Percentiles rank a stretch among this genome's conserved stretches.
These are phyloP conservation scores for Drechslerella coelobrocha DNA, from an alignment of 2,329 filamentous ascomycete species.

Conservation along the genomic window DNA sequence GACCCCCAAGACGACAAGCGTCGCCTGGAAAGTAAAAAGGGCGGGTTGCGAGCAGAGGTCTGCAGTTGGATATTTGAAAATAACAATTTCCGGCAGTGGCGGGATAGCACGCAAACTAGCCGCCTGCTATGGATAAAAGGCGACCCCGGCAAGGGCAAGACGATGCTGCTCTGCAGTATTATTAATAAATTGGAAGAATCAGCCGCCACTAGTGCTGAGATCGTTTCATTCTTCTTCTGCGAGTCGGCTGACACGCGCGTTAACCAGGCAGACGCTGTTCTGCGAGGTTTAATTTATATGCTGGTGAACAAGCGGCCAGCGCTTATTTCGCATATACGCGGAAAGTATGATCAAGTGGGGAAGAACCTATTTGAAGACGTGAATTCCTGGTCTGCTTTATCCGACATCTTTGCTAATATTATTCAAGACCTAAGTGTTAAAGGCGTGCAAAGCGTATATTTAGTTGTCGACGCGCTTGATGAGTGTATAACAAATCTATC, in stretches of 20 bases:
- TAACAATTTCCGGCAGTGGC: conserved; percentile 55
- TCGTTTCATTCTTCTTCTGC: conserved; percentile 57
- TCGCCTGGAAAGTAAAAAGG: conserved; percentile 58
- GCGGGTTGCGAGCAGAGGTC: conserved; percentile 56
- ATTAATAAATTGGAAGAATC: conserved; percentile 56
- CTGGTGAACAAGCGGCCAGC: conserved; percentile 55
- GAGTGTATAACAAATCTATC: conserved; percentile 57
- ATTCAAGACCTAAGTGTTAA: conserved; percentile 57
- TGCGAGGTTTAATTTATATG: conserved; percentile 57
- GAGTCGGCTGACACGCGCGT: conserved; percentile 55
- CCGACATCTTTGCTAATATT: conserved; percentile 59
- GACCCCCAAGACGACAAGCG: conserved; percentile 57
- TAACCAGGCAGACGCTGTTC: conserved; percentile 56
- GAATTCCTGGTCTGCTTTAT: conserved; percentile 59
- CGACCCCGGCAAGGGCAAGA: conserved; percentile 61
- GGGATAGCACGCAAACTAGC: conserved; percentile 22
- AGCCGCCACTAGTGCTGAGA: too few species aligned
- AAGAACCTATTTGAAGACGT: conserved; percentile 57
- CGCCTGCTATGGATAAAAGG: conserved; percentile 59
- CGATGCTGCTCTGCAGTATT: conserved; percentile 60
- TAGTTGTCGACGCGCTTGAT: conserved; percentile 63
- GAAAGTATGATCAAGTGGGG: conserved; percentile 57
- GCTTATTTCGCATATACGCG: conserved; percentile 57
- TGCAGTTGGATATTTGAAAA: conserved; percentile 58
- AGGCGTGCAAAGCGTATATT: conserved; percentile 53